phyloP scores from a whole-genome alignment of 768 basidiomycete genomes.

The Cyathus striatus region DNA sequence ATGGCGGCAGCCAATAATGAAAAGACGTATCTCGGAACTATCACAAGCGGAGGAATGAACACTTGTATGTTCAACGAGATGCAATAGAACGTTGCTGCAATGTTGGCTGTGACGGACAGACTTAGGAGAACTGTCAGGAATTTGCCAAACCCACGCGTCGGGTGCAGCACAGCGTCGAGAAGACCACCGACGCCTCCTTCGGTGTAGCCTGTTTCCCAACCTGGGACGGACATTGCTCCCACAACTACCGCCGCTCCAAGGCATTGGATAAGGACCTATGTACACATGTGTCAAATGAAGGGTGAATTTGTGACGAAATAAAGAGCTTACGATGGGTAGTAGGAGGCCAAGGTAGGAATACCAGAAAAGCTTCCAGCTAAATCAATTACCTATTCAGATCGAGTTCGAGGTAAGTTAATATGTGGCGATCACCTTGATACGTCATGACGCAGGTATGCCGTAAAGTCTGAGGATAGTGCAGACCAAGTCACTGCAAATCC shows the following conservation, averaged over 20 bases:
- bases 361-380: constrained; percentile 57
- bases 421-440: constrained; percentile 46
- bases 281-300: too few species aligned
- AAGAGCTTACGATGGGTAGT: constrained; percentile 42
- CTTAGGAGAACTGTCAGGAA: constrained; percentile 79
- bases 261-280: constrained; percentile 36
- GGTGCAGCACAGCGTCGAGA: constrained; percentile 65
- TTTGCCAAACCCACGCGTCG: constrained; percentile 67
- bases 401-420: too few species aligned
- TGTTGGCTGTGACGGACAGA: constrained; percentile 77
- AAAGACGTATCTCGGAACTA: constrained; percentile 73
- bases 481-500: constrained; percentile 70
- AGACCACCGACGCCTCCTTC: constrained; percentile 66
- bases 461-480: constrained; percentile 66
- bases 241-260: constrained; percentile 64
- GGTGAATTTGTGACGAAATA: background rate
- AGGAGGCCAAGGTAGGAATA: constrained; percentile 70
- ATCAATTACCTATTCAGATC: too few species aligned
- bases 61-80: constrained; percentile 71
- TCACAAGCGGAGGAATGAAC: constrained; percentile 50
- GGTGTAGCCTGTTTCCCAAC: constrained; percentile 57
- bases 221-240: constrained; percentile 48
- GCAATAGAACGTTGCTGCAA: constrained; percentile 81
- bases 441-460: constrained; percentile 57
- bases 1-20: constrained; percentile 67